Percentiles rank a stretch among this genome's conserved stretches.
These are phyloP conservation scores for Penicillium samsonianum DNA, from an alignment of 495 filamentous ascomycete genomes.

Conservation along the genomic window DNA sequence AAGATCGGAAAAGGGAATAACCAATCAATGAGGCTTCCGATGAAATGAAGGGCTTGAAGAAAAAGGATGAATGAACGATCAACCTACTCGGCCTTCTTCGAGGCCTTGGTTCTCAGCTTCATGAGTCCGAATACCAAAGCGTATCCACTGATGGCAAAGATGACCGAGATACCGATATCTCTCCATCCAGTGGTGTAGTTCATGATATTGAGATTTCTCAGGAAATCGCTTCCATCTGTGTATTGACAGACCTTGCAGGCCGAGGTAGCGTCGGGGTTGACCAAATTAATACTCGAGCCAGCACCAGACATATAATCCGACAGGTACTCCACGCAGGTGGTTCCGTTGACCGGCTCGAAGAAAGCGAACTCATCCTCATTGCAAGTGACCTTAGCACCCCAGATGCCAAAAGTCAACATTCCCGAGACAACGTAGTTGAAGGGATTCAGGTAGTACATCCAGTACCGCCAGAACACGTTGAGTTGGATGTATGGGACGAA, in stretches of 20 bases:
- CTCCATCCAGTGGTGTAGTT: slow-evolving; percentile 49
- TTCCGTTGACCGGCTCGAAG: slow-evolving; percentile 55
- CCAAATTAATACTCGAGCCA: slow-evolving; percentile 53
- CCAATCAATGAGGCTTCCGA: background rate
- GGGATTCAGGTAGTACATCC: slow-evolving; percentile 73
- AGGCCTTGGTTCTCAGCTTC: slow-evolving; percentile 46
- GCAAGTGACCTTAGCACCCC: slow-evolving; percentile 58
- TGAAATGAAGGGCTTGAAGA: background rate
- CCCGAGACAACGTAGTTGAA: slow-evolving; percentile 68
- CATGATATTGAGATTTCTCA: slow-evolving; percentile 38
- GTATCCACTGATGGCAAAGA: slow-evolving; percentile 50
- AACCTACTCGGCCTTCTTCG: slow-evolving; percentile 41
- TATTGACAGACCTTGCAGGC: slow-evolving; percentile 62
- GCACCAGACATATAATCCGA: slow-evolving; percentile 44
- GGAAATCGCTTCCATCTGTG: slow-evolving; percentile 39
- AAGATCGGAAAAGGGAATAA: background rate
- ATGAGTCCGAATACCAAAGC: slow-evolving; percentile 51
- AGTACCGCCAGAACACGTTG: slow-evolving; percentile 65
- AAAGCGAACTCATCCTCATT: slow-evolving; percentile 55
- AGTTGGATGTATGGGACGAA: slow-evolving; percentile 49
- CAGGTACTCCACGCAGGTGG: slow-evolving; percentile 61
- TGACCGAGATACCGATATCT: slow-evolving; percentile 44
- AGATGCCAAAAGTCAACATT: slow-evolving; percentile 60
- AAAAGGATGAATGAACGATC: background rate
- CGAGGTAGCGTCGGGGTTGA: slow-evolving; percentile 51